phyloP scores from a whole-genome alignment of 345 rosid genomes.

The Lepidium didymum region DNA sequence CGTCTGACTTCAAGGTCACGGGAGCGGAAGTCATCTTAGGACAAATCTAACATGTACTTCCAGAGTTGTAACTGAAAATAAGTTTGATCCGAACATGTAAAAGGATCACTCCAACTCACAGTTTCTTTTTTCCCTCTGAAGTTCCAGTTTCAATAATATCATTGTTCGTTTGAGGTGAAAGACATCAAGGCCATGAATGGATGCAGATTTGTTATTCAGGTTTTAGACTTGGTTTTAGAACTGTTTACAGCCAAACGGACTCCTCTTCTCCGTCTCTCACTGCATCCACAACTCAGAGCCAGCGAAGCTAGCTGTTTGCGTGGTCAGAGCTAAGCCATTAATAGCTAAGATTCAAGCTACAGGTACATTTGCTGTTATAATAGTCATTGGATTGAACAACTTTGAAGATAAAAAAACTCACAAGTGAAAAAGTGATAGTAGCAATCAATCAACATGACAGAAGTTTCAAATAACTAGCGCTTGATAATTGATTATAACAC shows the following conservation, averaged over 20 bases:
- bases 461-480: too few species aligned
- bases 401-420: too few species aligned
- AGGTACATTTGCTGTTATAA: too few species aligned
- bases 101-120: slow-evolving; percentile 10
- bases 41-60: slow-evolving; percentile 42
- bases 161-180: background rate
- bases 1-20: slow-evolving; percentile 80
- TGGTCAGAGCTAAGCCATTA: too few species aligned
- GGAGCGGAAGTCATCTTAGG: slow-evolving; percentile 73
- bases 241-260: slow-evolving; percentile 5
- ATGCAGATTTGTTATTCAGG: too few species aligned
- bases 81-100: slow-evolving; percentile 23
- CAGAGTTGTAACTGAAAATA: slow-evolving; percentile 10
- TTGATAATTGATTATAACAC: too few species aligned
- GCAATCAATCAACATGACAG: too few species aligned
- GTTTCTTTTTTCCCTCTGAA: background rate
- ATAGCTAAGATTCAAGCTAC: too few species aligned
- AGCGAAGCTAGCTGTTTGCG: slow-evolving; percentile 17
- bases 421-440: too few species aligned
- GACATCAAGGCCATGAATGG: background rate
- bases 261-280: background rate
- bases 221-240: too few species aligned
- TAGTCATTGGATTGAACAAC: too few species aligned
- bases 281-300: slow-evolving; percentile 5
- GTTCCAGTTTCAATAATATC: background rate